These are phyloP conservation scores for Fusarium oligoseptatum DNA, from an alignment of 2,329 filamentous ascomycete genomes.

Conservation along the genomic window DNA sequence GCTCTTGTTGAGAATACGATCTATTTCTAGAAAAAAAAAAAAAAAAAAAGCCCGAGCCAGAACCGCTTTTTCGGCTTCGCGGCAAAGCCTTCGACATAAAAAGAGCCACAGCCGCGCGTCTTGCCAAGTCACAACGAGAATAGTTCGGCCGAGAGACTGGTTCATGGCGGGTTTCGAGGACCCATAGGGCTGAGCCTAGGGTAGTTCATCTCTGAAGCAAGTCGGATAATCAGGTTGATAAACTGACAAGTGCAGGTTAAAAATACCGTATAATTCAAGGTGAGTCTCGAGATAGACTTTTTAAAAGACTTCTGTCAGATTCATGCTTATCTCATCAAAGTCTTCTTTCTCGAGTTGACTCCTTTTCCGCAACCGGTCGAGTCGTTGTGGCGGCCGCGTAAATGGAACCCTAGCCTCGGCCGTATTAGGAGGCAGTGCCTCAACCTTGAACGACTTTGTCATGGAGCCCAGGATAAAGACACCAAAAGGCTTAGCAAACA, in stretches of 20 bases:
- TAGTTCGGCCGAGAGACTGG: constrained; percentile 5
- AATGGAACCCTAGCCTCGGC: neutral
- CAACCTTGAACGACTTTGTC: neutral
- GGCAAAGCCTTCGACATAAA: constrained; percentile 1
- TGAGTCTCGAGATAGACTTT: neutral
- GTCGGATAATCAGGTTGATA: neutral
- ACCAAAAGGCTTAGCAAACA: neutral
- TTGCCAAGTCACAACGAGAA: neutral
- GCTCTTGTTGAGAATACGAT: constrained; percentile 22
- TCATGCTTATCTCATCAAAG: neutral
- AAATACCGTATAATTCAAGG: neutral
- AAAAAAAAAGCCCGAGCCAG: neutral
- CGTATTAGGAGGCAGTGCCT: neutral
- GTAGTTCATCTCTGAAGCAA: neutral
- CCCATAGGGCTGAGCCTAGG: constrained; percentile 4
- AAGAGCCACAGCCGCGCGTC: constrained; percentile 8
- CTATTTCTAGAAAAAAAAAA: constrained; percentile 25
- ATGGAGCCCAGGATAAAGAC: neutral
- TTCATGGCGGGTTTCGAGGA: neutral
- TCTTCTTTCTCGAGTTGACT: neutral
- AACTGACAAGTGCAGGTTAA: neutral
- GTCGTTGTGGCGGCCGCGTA: neutral
- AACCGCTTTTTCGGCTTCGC: constrained; percentile 12
- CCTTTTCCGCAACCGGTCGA: neutral
- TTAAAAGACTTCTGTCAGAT: neutral